Evolutionary conservation across 257 asterid genomes (phyloP).

Genomic region (Cynanchum wilfordii): DNA sequence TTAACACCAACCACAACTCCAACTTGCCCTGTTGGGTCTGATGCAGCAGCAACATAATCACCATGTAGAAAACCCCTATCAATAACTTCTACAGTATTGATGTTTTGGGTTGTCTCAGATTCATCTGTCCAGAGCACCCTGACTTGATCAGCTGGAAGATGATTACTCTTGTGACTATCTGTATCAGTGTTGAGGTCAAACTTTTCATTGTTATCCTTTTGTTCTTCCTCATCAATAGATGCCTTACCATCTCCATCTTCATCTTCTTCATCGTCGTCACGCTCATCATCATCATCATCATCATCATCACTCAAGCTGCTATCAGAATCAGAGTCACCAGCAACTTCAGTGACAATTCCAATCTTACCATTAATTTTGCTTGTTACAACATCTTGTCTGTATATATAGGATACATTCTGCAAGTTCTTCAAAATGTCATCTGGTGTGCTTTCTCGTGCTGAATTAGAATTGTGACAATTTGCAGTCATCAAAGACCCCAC

Average conservation of each 20-base stretch:
- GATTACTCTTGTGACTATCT: constrained; percentile 37
- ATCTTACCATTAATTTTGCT: constrained; percentile 43
- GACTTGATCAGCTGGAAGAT: constrained; percentile 70
- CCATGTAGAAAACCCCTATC: constrained; percentile 96
- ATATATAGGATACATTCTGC: constrained; percentile 53
- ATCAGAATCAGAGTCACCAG: constrained; percentile 94
- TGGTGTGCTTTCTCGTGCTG: constrained; percentile 37
- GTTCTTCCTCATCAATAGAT: constrained; percentile 37
- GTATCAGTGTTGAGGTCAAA: constrained; percentile 32
- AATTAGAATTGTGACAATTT: constrained; percentile 26
- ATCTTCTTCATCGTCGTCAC: constrained; percentile 24
- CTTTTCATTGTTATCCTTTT: constrained; percentile 28
- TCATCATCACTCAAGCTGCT: constrained; percentile 72
- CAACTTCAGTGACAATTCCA: constrained; percentile 89
- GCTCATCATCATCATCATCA: constrained; percentile 47
- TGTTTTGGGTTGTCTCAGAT: constrained; percentile 58
- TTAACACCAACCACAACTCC: constrained; percentile 85
- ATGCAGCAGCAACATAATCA: constrained; percentile 84
- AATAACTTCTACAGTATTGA: constrained; percentile 52
- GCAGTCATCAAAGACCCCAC: constrained; percentile 26
- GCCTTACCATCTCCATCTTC: constrained; percentile 37
- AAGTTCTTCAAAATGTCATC: constrained; percentile 55
- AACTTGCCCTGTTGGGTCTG: constrained; percentile 90
- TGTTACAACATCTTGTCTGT: constrained; percentile 86
- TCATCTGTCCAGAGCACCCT: constrained; percentile 89